Base-by-base conservation (phyloP, 495 filamentous ascomycete genomes). In the Symbiotaphrina buchneri region DNA sequence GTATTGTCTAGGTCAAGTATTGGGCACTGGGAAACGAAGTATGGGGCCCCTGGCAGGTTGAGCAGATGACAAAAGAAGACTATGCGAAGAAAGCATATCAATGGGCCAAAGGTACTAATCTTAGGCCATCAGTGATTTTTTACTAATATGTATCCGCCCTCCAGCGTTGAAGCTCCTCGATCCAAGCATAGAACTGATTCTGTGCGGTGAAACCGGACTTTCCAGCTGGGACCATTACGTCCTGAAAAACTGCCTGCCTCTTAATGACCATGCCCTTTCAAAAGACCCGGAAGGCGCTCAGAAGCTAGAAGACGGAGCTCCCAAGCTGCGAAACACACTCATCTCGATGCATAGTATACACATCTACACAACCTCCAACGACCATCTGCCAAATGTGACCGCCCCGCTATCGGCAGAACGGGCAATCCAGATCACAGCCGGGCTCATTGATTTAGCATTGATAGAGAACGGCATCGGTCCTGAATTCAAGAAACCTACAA, bases 11-110 rank as follows among this genome's bases (percentile, higher is more conserved):
- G 55, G 63, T 69, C 27, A 70, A 65, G 47, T 70, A 70, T 51
- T 70, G 65, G 65, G 63, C 63, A 18, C 54, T 70, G 11, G 77
- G 77, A 6, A 84, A 84, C 47, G 75, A 84, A 46, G 53, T 57
- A 25, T 81, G 65, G 62, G 75, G 77, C 11, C 67, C 74, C n/a
- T 82, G 76, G 76, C 74, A 81, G 46, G 66, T 84, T 25, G 67
- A 58, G 43, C 71, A 81, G 48, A 65, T 70, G 54, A 79, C 71
- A 18, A 68, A 71, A 41, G 67, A 74, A 41, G 71, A 68, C 44
- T 84, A 84, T 42, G 64, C 77, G 15, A 68, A 74, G 47, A 74
- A 69, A 42, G 77, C 76, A 1, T 55, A 61, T 22, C 77, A 84
- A 54, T 84, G 76, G 75, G 74, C 70, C 13, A 82, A 82, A 51